Conservation (phyloP, 371 early-diverging fungal genomes). For the Mortierella sp. region DNA sequence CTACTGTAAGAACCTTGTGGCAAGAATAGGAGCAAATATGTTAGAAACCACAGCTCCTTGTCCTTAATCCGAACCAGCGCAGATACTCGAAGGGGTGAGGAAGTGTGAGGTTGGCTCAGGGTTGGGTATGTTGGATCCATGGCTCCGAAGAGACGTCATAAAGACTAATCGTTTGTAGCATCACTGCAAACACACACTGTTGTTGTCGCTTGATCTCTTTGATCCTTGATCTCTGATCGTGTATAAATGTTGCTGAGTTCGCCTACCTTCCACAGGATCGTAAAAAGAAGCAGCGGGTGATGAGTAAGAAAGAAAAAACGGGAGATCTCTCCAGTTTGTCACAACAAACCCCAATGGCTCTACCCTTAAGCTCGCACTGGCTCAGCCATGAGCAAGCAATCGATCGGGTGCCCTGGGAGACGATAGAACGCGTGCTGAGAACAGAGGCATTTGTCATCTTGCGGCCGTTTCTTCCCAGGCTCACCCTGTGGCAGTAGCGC, state of each 20-base stretch:
- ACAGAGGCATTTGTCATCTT: too few species aligned
- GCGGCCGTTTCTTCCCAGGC: too few species aligned
- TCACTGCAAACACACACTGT: conserved; percentile 10
- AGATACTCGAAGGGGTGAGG: conserved; percentile 2
- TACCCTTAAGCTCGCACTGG: not conserved
- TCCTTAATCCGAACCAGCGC: not conserved
- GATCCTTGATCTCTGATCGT: not conserved
- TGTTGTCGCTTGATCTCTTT: not conserved
- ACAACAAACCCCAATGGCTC: not conserved
- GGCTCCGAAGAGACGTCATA: conserved; percentile 52
- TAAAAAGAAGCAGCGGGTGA: too few species aligned
- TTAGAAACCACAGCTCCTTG: too few species aligned
- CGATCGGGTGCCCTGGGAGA: too few species aligned
- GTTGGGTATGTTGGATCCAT: conserved; percentile 56
- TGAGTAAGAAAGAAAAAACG: too few species aligned
- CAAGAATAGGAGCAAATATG: too few species aligned
- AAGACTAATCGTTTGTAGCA: conserved; percentile 54
- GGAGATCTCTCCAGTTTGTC: too few species aligned
- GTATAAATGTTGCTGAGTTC: too few species aligned
- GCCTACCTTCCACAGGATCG: conserved; percentile 3
- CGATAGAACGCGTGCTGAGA: too few species aligned
- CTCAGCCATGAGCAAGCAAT: too few species aligned
- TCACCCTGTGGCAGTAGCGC: not conserved
- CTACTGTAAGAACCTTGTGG: too few species aligned
- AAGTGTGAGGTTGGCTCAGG: conserved; percentile 32